A percentile compares a stretch with the other conserved stretches of the same genome.
Conservation (phyloP, 441 rosid species). For the Rhodomyrtus psidioides region DNA sequence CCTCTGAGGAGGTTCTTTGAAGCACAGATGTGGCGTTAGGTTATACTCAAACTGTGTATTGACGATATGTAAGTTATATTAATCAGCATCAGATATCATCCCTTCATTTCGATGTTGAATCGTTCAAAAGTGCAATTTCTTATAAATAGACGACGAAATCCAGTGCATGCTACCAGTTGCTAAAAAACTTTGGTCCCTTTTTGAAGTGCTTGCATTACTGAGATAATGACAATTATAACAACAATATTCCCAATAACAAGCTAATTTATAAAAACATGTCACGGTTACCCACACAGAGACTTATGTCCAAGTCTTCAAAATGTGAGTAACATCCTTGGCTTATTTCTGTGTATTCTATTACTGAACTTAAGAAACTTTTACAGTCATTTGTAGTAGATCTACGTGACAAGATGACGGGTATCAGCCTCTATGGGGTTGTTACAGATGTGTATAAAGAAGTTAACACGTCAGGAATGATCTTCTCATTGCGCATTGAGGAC, state of each 20-base stretch:
- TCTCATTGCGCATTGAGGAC: slow-evolving; percentile 68
- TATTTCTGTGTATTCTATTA: neutral
- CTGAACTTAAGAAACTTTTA: neutral
- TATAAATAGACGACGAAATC: neutral
- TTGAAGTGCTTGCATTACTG: neutral
- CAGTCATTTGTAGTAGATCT: slow-evolving; percentile 67
- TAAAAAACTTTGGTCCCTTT: neutral
- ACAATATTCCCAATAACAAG: neutral
- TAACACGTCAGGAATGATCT: slow-evolving; percentile 28
- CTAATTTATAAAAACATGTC: neutral
- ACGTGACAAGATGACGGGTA: slow-evolving; percentile 67
- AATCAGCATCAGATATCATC: neutral
- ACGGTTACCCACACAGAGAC: neutral
- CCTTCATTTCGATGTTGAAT: neutral
- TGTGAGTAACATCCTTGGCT: neutral
- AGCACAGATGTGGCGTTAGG: neutral
- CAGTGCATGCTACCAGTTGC: neutral
- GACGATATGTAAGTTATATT: neutral
- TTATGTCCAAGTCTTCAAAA: neutral
- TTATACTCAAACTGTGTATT: neutral
- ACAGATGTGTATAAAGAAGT: slow-evolving; percentile 37
- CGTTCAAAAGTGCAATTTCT: neutral
- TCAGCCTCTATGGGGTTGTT: slow-evolving; percentile 81
- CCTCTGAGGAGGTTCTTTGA: neutral
- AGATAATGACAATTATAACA: neutral